A percentile compares a stretch with the other conserved stretches of the same genome.
These are phyloP conservation scores for Solanum lignicaule DNA, from an alignment of 257 asterid genomes.

Conservation along the genomic window DNA sequence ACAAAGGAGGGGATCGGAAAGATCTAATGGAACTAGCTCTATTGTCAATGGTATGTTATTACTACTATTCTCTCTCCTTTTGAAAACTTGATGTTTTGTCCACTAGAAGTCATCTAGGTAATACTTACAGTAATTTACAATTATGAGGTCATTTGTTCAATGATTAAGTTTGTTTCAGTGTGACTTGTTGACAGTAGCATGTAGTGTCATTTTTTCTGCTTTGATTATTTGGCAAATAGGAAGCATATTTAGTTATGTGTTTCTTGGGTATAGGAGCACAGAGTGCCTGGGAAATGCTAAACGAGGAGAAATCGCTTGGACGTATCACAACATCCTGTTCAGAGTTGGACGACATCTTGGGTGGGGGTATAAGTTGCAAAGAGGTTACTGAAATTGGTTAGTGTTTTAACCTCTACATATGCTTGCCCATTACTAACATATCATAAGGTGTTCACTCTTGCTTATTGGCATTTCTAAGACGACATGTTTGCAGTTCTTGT, in stretches of 20 bases:
- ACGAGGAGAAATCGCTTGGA: constrained; percentile 57
- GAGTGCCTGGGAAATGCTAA: constrained; percentile 93
- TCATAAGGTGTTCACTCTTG: neutral
- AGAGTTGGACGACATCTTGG: constrained; percentile 69
- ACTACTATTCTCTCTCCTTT: neutral
- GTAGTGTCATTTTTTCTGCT: neutral
- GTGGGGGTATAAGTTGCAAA: constrained; percentile 84
- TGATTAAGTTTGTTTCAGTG: neutral
- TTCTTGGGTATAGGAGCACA: constrained; percentile 51
- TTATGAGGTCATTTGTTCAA: neutral
- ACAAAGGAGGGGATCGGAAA: constrained; percentile 38
- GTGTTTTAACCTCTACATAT: constrained; percentile 1
- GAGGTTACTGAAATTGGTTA: constrained; percentile 96
- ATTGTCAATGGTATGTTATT: constrained; percentile 46
- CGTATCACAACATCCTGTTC: constrained; percentile 79
- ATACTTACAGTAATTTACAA: neutral
- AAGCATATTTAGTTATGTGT: neutral
- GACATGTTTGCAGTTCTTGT: neutral
- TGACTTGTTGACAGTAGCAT: neutral
- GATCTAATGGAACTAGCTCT: constrained; percentile 23
- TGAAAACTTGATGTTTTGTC: neutral
- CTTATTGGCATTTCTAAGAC: neutral
- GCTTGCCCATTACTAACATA: neutral
- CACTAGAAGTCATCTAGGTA: neutral
- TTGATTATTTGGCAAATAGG: neutral